These are phyloP conservation scores for Liriodendron chinense DNA, from an alignment of 164 flowering plant genomes.

Conservation along the genomic window DNA sequence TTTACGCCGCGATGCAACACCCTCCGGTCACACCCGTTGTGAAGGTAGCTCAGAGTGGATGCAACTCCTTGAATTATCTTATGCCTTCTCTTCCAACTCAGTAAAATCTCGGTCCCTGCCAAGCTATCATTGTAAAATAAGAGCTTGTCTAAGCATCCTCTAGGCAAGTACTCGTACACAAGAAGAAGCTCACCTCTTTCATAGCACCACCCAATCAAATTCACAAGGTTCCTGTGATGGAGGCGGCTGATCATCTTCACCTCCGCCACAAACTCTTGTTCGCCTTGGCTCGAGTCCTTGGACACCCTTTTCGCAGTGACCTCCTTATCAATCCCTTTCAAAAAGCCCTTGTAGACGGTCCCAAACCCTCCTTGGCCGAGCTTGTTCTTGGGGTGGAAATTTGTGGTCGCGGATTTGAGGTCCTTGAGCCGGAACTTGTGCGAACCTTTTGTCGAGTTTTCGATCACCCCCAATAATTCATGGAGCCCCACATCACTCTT, in stretches of 20 bases:
- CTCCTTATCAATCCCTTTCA: constrained; percentile 23
- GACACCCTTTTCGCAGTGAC: constrained; percentile 58
- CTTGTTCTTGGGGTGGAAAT: constrained; percentile 42
- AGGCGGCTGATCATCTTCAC: constrained; percentile 56
- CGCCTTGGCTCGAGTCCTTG: constrained; percentile 39
- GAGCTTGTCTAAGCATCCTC: constrained; percentile 58
- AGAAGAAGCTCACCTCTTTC: constrained; percentile 51
- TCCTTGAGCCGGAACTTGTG: constrained; percentile 42
- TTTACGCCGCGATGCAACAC: constrained; percentile 32
- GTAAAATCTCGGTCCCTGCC: background rate
- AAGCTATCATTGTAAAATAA: constrained; percentile 23
- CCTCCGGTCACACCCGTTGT: constrained; percentile 22
- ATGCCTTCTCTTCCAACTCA: constrained; percentile 47
- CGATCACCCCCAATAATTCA: constrained; percentile 29
- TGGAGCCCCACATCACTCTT: background rate
- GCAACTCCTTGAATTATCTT: constrained; percentile 32
- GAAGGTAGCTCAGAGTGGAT: constrained; percentile 22
- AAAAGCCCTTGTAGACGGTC: constrained; percentile 52
- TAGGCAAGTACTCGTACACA: constrained; percentile 61
- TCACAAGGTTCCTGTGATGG: constrained; percentile 60
- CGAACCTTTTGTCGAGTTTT: constrained; percentile 34
- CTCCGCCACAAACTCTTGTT: constrained; percentile 56
- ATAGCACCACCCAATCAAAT: constrained; percentile 63
- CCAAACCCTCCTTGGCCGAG: constrained; percentile 74
- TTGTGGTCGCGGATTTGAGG: constrained; percentile 45